phyloP scores from a whole-genome alignment of 495 filamentous ascomycete species.

The Aspergillus panamensis region DNA sequence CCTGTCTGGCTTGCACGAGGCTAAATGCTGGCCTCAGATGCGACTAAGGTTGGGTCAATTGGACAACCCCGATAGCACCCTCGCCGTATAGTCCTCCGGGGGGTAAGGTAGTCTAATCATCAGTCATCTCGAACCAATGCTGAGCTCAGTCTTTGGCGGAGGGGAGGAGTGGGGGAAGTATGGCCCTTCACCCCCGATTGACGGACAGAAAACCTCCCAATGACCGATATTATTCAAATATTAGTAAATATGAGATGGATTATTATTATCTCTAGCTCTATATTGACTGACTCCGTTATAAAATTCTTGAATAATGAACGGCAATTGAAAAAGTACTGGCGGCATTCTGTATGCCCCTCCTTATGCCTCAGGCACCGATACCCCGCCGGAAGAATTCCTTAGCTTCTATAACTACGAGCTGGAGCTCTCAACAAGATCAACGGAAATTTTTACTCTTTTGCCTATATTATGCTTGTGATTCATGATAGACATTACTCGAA shows the following conservation, averaged over 20 bases:
- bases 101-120: not conserved
- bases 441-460: not conserved
- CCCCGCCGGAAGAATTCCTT: slow-evolving; percentile 15
- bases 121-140: not conserved
- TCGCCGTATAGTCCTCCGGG: not conserved
- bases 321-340: too few species aligned
- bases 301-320: too few species aligned
- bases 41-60: not conserved
- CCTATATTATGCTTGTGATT: not conserved
- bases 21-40: not conserved
- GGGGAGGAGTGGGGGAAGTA: not conserved
- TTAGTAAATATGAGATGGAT: too few species aligned
- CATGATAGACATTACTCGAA: not conserved
- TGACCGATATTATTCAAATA: too few species aligned
- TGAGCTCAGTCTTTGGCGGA: not conserved
- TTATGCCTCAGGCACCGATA: slow-evolving; percentile 8
- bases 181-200: too few species aligned
- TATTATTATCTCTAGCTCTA: too few species aligned
- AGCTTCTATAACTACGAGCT: not conserved
- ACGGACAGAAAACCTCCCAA: too few species aligned
- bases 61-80: not conserved
- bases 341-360: not conserved
- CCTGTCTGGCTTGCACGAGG: not conserved
- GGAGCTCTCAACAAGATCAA: not conserved
- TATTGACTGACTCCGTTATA: too few species aligned